Base-by-base conservation (phyloP, 495 filamentous ascomycete species). In the Aspergillus sclerotiicarbonarius region DNA sequence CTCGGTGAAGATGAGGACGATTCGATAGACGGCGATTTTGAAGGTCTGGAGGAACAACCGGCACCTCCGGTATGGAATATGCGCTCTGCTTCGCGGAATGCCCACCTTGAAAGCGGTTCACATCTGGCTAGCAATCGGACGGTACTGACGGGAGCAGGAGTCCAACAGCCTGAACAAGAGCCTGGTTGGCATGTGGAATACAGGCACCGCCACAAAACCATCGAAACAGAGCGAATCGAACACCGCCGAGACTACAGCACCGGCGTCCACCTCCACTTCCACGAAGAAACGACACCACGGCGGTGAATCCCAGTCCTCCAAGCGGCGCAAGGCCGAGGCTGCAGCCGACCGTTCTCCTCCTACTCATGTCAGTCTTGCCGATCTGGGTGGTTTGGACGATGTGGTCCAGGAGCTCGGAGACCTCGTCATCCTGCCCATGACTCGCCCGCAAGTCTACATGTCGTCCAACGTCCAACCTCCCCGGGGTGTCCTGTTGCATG, bases 401-500 rank as follows among this genome's bases (percentile, higher is more conserved):
- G 86, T 95, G 18, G 84, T 93, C 21, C 76, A 83, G 41, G 78
- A 91, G 59, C 78, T 98, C 41, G 85, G 91, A 47, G 84, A 96
- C 62, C 80, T 92, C 46, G 81, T 97, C 6, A 89, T 91, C 43
- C 80, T 93, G 56, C 93, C 94, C 9, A 84, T 97, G 64, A 86
- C 85, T 41, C 82, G 82, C 45, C 84, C 87, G 41, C 82, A 88
- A 65, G 85, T 91, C 6, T 87, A 84, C 65, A 60, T 77, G 21
- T 69, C 71, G 3, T 81, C 82, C 18, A 80, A 82, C 45, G 80
- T 87, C 35, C 87, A 88, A 43, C 84, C 90, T 37, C 89, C 91
- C 46, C 85, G 91, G n/a, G 93, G 92, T 58, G 89, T 98, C 13
- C 76, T 98, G 20, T 76, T 98, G 10, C 91, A 97, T 74, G 93